Conservation (phyloP, 257 asterid genomes). For the Verbena officinalis region DNA sequence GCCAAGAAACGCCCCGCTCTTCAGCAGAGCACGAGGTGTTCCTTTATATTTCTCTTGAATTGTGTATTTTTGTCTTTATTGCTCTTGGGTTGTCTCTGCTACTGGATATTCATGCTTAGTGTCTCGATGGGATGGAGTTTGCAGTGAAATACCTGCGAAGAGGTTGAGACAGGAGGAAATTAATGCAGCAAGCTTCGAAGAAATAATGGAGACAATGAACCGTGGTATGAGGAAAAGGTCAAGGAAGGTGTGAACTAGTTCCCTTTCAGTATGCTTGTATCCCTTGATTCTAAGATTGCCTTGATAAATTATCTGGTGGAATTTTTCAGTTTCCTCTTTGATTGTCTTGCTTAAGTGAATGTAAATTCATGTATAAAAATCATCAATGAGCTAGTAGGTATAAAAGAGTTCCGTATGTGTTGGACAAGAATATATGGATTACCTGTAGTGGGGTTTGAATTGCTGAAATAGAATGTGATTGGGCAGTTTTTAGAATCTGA, state of each 20-base stretch:
- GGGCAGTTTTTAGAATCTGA: background rate
- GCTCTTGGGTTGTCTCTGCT: background rate
- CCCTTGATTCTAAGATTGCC: slow-evolving; percentile 14
- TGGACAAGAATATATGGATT: slow-evolving; percentile 13
- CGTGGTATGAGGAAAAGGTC: slow-evolving; percentile 63
- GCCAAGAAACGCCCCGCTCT: slow-evolving; percentile 65
- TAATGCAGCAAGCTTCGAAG: slow-evolving; percentile 62
- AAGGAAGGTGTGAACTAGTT: slow-evolving; percentile 54
- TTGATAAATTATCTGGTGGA: background rate
- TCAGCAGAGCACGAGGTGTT: slow-evolving; percentile 37
- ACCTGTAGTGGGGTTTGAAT: background rate
- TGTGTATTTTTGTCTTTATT: background rate
- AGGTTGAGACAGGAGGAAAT: slow-evolving; percentile 60
- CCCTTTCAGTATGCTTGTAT: background rate
- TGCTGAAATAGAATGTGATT: slow-evolving; percentile 8
- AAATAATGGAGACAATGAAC: slow-evolving; percentile 76
- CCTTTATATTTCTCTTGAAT: background rate
- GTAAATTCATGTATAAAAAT: background rate
- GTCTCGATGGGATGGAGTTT: slow-evolving; percentile 7
- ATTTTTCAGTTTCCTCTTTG: background rate
- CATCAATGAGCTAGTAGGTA: background rate
- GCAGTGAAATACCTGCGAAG: slow-evolving; percentile 59
- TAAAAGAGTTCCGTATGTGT: background rate
- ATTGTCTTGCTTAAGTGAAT: background rate
- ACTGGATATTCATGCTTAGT: background rate